Evolutionary conservation across 2,329 filamentous ascomycete species (phyloP).

Genomic region (Periconia macrospinosa): DNA sequence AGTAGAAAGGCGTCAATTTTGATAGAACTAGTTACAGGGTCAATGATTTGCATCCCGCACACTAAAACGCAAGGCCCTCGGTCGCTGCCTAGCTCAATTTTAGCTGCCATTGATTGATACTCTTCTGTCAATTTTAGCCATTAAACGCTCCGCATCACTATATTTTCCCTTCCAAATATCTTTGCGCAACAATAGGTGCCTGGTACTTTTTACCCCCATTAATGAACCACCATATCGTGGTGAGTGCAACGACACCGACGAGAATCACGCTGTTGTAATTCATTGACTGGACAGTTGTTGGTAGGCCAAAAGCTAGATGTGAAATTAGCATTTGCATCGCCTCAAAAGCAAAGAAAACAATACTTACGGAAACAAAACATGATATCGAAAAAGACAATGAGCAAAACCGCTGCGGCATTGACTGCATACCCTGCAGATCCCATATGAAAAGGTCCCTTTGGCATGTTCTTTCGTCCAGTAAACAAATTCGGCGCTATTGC

Average conservation of each 20-base stretch:
- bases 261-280: conserved; percentile 61
- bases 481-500: conserved; percentile 57
- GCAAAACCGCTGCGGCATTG: conserved; percentile 54
- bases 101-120: background rate
- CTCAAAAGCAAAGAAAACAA: background rate
- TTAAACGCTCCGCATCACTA: background rate
- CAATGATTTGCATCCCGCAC: too few species aligned
- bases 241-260: conserved; percentile 52
- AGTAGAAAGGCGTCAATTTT: too few species aligned
- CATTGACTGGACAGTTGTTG: conserved; percentile 48
- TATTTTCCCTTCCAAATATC: conserved; percentile 40
- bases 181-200: conserved; percentile 52
- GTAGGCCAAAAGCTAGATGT: conserved; percentile 44
- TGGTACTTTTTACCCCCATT: conserved; percentile 54
- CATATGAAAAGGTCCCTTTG: conserved; percentile 57
- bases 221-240: conserved; percentile 54
- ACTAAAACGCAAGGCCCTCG: too few species aligned
- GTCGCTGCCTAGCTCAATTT: too few species aligned
- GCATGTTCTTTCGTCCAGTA: conserved; percentile 55
- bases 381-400: conserved; percentile 60
- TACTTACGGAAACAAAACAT: conserved; percentile 63
- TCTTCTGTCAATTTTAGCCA: background rate
- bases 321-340: background rate
- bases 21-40: too few species aligned
- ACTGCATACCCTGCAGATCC: conserved; percentile 54